A percentile compares a stretch with the other conserved stretches of the same genome.
Evolutionary conservation across 164 flowering plant genomes (phyloP).

Genomic region (Cinnamomum chago): DNA sequence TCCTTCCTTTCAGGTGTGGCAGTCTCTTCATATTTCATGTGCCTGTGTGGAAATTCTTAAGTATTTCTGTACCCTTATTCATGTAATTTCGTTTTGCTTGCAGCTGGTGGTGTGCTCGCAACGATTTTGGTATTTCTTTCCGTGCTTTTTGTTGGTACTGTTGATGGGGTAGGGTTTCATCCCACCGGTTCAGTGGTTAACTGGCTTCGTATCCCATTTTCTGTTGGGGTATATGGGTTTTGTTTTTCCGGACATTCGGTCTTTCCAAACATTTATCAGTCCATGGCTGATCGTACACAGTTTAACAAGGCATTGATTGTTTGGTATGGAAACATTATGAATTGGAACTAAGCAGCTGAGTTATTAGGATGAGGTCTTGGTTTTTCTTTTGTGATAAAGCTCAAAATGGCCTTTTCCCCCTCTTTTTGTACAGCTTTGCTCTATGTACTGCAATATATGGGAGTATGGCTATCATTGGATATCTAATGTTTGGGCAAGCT

Average conservation of each 20-base stretch:
- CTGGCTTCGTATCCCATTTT: constrained; percentile 73
- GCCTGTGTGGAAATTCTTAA: not conserved
- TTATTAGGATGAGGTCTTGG: not conserved
- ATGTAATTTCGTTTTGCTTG: constrained; percentile 11
- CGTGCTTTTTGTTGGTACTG: constrained; percentile 49
- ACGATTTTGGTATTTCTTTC: constrained; percentile 59
- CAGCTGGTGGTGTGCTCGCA: constrained; percentile 89
- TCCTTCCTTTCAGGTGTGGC: constrained; percentile 79
- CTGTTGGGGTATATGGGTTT: constrained; percentile 85
- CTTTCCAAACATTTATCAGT: constrained; percentile 88
- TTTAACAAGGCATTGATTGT: constrained; percentile 58
- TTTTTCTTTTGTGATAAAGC: not conserved
- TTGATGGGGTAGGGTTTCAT: constrained; percentile 64
- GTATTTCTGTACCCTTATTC: not conserved
- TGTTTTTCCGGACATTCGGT: constrained; percentile 87
- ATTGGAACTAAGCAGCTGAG: not conserved
- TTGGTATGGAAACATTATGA: constrained; percentile 37
- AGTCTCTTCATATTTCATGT: constrained; percentile 4
- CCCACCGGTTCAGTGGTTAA: constrained; percentile 49
- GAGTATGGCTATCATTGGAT: constrained; percentile 73
- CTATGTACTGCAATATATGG: constrained; percentile 67
- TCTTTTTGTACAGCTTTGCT: constrained; percentile 52
- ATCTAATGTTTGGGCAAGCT: constrained; percentile 71
- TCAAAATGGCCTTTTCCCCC: not conserved
- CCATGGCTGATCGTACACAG: constrained; percentile 75